phyloP scores from a whole-genome alignment of 768 basidiomycete species.

The Cubamyces lactineus region DNA sequence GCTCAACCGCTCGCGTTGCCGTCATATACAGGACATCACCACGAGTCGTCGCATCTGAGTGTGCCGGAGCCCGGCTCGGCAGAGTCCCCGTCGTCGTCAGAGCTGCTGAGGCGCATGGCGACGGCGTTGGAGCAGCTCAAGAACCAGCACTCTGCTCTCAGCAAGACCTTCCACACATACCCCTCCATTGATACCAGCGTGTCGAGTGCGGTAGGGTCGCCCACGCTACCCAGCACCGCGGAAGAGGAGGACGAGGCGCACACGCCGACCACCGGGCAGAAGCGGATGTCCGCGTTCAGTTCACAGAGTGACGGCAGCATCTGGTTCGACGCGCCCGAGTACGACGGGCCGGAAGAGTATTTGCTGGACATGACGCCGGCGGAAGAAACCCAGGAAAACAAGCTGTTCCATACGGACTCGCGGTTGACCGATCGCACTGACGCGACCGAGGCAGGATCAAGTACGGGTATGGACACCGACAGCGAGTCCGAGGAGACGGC shows the following conservation, averaged over 20 bases:
- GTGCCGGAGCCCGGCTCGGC: constrained; percentile 13
- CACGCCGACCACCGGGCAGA: constrained; percentile 24
- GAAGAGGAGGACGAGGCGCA: constrained; percentile 48
- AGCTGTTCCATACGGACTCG: constrained; percentile 21
- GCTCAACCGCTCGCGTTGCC: background rate
- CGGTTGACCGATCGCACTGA: constrained; percentile 17
- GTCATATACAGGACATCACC: constrained; percentile 15
- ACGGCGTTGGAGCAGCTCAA: constrained; percentile 57
- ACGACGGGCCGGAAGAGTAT: constrained; percentile 72
- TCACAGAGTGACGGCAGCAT: constrained; percentile 44
- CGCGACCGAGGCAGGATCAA: constrained; percentile 44
- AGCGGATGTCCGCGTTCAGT: constrained; percentile 32
- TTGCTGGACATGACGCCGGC: constrained; percentile 43
- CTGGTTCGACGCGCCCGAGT: constrained; percentile 80
- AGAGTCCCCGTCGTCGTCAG: constrained; percentile 26
- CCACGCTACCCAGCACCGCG: constrained; percentile 45
- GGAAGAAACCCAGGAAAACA: constrained; percentile 40
- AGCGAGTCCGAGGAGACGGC: constrained; percentile 31
- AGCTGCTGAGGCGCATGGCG: constrained; percentile 46
- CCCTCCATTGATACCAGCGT: constrained; percentile 31
- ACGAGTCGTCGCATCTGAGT: constrained; percentile 20
- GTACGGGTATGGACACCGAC: constrained; percentile 56
- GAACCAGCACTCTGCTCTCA: constrained; percentile 57
- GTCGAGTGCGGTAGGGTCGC: constrained; percentile 32
- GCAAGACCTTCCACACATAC: constrained; percentile 34